Evolutionary conservation across 129 eudicot species (phyloP), one percentile per base, ranked within the genome.

Genomic region (Pseudognaphalium luteoalbum): DNA sequence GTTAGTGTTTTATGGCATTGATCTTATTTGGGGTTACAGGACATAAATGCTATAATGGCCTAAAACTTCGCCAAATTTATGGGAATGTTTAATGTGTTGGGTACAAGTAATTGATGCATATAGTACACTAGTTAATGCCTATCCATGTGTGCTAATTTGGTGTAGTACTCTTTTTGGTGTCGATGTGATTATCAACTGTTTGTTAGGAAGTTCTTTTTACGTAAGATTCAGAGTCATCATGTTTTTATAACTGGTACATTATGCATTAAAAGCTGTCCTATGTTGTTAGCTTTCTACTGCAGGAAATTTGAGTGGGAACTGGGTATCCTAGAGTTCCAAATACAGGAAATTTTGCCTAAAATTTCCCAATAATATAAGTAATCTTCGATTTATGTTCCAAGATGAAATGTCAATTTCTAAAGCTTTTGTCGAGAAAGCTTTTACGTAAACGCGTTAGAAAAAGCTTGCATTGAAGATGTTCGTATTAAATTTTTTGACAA

Each of bases 41-140:
- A 73, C 83, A 79, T 79, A 73, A 73, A 64, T 73, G 74, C 74
- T 28, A 30, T 29, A 28, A 71, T 71, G 16, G 73, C 80, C 80
- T 57, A 73, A 73, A 37, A 80, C 35, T 66, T 69, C 21, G 37
- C 79, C 79, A 32, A 66, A 66, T 56, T 80, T 74, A 56, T 16
- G 75, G 75, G 68, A 73, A 66, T 14, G 70, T 80, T 73, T 54
- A 80, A 66, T 73, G 79, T 74, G 68, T 66, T 80, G 56, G 50
- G 79, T 80, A 73, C 78, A 52, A 37, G 61, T 73, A 10, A 20
- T 25, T 73, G 73, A 34, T 54, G 83, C 78, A 54, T 80, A 74
- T 56, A 14, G 78, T 79, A 79, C 78, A 54, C 25, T 51, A 32
- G 3, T 68, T 8, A 25, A 62, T 33, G 52, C 56, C 4, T 44